Base-by-base conservation (phyloP, 768 basidiomycete species). In the Suillus tomentosus region DNA sequence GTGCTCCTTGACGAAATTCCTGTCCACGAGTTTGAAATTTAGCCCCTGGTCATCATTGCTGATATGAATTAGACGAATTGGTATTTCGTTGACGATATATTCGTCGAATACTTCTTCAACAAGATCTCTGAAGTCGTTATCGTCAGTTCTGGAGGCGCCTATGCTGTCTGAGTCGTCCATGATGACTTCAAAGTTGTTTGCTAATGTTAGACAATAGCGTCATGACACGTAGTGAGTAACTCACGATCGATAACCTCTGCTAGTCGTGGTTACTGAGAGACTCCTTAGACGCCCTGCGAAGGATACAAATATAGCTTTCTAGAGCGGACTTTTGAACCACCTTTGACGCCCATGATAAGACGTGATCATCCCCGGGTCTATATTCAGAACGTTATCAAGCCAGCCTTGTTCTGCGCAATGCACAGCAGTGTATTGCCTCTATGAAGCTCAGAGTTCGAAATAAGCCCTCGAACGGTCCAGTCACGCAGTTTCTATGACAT, bases 51-150 rank as follows among this genome's bases (percentile, higher is more conserved):
- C 5, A 31, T 24, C 40, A 2, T 39, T 10, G 37, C 19, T 60
- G 47, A 64, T 61, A 24, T 64, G 13, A 22, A 64, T 50, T 14
- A 60, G 40, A n/a, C 60, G 43, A 8, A 58, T 62, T 9, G 60
- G 60, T 4, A 64, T 37, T 11, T 61, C 63, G 34, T 64, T 61
- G 58, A 27, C n/a, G 11, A 63, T 57, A 43, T 63, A 63, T n/a
- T 63, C 62, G 5, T 63, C 57, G 40, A 60, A 63, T 24, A 60
- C 24, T 39, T 63, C 45, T 34, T 17, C 15, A 27, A 48, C 45
- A 15, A 54, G 53, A 13, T 36, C 37, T 51, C n/a, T 61, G 60
- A 60, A 17, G 58, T 53, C n/a, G 17, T 34, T 22, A 6, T 53
- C 43, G 24, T 17, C 17, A 15, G 14, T 15, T 51, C 15, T 19